Conservation (phyloP, 139 green algal genomes). For the Diplosphaera chodatii region DNA sequence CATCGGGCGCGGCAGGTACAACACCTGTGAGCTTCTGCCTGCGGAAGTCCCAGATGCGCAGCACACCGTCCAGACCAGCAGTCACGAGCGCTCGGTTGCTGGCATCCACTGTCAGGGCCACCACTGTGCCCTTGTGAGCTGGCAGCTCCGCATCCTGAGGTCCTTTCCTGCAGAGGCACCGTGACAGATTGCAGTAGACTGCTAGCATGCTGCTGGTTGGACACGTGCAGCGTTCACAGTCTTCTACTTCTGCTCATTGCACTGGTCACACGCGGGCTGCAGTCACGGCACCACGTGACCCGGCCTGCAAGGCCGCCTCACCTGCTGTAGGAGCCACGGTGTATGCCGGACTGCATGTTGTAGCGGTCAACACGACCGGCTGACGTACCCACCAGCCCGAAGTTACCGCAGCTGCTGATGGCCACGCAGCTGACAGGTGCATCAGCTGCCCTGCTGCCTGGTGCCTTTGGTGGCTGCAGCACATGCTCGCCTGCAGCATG, state of each 20-base stretch:
- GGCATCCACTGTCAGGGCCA: conserved; percentile 55
- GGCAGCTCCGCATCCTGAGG: neutral
- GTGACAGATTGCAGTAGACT: no score
- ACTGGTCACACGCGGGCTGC: no score
- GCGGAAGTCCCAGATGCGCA: conserved; percentile 82
- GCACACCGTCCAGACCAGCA: conserved; percentile 44
- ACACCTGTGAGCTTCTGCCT: conserved; percentile 27
- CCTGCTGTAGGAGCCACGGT: conserved; percentile 59
- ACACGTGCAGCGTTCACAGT: no score
- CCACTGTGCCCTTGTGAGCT: conserved; percentile 67
- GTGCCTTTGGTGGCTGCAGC: conserved; percentile 41
- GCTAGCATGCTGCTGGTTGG: no score
- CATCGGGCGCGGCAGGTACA: no score
- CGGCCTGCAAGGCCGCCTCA: no score
- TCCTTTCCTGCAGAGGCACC: neutral
- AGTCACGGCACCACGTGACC: no score
- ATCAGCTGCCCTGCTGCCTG: neutral
- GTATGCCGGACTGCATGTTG: conserved; percentile 91
- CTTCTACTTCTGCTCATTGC: no score
- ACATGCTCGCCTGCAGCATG: conserved; percentile 38
- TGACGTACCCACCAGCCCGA: conserved; percentile 79
- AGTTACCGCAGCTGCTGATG: conserved; percentile 91
- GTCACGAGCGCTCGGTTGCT: conserved; percentile 68
- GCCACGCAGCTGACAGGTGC: conserved; percentile 57
- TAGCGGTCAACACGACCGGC: conserved; percentile 83